Evolutionary conservation across 352 stramenopile species (phyloP), one percentile per base, ranked within the genome.

Genomic region (Pythium dissotocum): DNA sequence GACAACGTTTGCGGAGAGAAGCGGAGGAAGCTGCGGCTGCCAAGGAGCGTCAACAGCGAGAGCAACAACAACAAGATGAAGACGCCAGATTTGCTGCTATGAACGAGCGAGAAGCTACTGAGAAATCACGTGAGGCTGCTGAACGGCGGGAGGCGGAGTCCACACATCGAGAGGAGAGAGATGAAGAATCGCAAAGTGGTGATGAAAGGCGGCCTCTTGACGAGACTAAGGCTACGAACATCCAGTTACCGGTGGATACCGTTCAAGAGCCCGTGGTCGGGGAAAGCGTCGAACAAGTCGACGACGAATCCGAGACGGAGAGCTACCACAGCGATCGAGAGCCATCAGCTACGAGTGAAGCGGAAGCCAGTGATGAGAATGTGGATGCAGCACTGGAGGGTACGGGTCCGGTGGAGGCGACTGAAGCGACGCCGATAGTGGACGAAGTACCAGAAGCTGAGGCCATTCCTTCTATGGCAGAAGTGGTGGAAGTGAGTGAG

Each of bases 1-100:
- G 65, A 24, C 35, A 44, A 18, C 63, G 61, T 16, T 36, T 35
- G 59, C 59, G 63, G 10, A 55, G 44, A 8, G 44, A 36, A 24
- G 58, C 61, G 7, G 38, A 73, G 63, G 40, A 35, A 61, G 33
- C 53, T n/a, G 53, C 13, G n/a, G 53, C 53, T 16, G 16, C 52
- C 7, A 38, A 7, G 28, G 52, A 58, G 28, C 28, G 32, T 40
- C 53, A 58, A 40, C 28, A 21, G 12, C 51, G 13, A 5, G 26
- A 38, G 13, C 26, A 40, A 38, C 21, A 28, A 8, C 46, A 32
- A 26, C 24, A 9, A 46, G 53, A 58, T 16, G 28, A 58, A 58
- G 53, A 13, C 1, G 51, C 40, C 24, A 24, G 26, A 40, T 0
- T 36, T 26, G 51, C 26, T 57, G 51, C 10, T 14, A 6, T 16